Base-by-base conservation (phyloP, 2,329 filamentous ascomycete species). In the Diplocarpon mali region DNA sequence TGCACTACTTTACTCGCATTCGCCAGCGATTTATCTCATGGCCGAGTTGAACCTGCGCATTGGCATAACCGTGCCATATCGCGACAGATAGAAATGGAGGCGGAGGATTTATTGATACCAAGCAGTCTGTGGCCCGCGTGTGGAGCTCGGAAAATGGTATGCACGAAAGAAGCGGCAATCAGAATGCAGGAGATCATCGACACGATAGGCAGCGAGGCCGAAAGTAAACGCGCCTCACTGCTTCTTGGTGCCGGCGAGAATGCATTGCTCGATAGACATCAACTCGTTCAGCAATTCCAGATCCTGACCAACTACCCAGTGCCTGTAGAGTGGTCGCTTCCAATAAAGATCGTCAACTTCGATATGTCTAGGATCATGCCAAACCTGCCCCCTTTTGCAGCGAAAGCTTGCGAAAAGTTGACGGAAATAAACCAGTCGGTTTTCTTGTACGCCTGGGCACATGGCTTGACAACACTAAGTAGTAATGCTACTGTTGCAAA, bases 1-100 rank as follows among this genome's bases (percentile, higher is more conserved):
- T 76, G 72, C 57, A 85, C 81, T 0, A 71, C 85, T 44, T 68
- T 85, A 1, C 70, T 85, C 5, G 80, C 80, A 3, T 66, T 84
- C 14, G 73, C 80, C 2, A 83, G 78, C 2, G 81, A 85, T 54
- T 71, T 85, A 28, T 61, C 64, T 29, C 54, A 61, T 57, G 64
- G 55, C 6, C 49, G 49, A 16, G 57, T 62, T 12, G 55, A 59
- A 28, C 44, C 50, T 7, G 44, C 57, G 44, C 55, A 62, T 41
- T 61, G 58, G 59, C 58, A 62, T 47, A 57, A 61, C 39, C 51
- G 54, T 38, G 53, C 53, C 32, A 54, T 63, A 7, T 44, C 48
- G 1, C 44, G 48, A 29, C 80, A 85, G 55, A 79, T 85, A 47
- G 69, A 77, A 49, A 67, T 77, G 38, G 81, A 85, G 60, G 67